phyloP scores from a whole-genome alignment of 1,139 yeast genomes.

The Yamadazyma atlantica region DNA sequence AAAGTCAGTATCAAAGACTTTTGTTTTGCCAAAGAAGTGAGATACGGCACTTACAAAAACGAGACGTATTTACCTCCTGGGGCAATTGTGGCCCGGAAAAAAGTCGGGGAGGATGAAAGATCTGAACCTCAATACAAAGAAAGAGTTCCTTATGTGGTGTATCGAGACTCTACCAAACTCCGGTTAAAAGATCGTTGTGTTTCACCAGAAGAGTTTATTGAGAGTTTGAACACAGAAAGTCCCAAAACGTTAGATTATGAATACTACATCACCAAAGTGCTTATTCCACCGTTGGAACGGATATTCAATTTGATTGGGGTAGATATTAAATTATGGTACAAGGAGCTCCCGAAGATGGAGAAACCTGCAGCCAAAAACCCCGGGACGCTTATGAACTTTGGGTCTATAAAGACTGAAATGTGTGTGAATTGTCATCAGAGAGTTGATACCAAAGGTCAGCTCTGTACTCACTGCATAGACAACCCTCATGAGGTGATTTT shows the following conservation, averaged over 20 bases:
- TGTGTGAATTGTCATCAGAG: slow-evolving; percentile 24
- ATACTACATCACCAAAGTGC: slow-evolving; percentile 77
- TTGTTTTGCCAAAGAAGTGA: slow-evolving; percentile 89
- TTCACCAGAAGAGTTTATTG: slow-evolving; percentile 70
- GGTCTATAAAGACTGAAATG: slow-evolving; percentile 17
- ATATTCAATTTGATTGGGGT: slow-evolving; percentile 82
- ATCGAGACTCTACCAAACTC: slow-evolving; percentile 62
- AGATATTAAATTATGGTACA: slow-evolving; percentile 74
- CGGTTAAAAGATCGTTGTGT: slow-evolving; percentile 78
- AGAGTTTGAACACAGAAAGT: slow-evolving; percentile 29
- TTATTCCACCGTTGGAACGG: slow-evolving; percentile 88
- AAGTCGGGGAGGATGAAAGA: slow-evolving; percentile 63
- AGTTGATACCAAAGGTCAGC: slow-evolving; percentile 3
- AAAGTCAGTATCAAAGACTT: slow-evolving; percentile 74
- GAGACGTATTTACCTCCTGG: slow-evolving; percentile 84
- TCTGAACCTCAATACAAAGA: slow-evolving; percentile 87
- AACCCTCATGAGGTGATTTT: slow-evolving; percentile 22
- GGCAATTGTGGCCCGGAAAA: slow-evolving; percentile 70
- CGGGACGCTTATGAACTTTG: slow-evolving; percentile 7
- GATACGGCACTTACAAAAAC: slow-evolving; percentile 77
- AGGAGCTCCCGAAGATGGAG: slow-evolving; percentile 54
- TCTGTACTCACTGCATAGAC: slow-evolving; percentile 24
- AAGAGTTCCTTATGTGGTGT: slow-evolving; percentile 82
- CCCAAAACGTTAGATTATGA: slow-evolving; percentile 66
- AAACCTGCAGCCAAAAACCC: too few relatives aligned